These are phyloP conservation scores for Boletus reticuloceps DNA, from an alignment of 768 basidiomycete genomes.

Conservation along the genomic window DNA sequence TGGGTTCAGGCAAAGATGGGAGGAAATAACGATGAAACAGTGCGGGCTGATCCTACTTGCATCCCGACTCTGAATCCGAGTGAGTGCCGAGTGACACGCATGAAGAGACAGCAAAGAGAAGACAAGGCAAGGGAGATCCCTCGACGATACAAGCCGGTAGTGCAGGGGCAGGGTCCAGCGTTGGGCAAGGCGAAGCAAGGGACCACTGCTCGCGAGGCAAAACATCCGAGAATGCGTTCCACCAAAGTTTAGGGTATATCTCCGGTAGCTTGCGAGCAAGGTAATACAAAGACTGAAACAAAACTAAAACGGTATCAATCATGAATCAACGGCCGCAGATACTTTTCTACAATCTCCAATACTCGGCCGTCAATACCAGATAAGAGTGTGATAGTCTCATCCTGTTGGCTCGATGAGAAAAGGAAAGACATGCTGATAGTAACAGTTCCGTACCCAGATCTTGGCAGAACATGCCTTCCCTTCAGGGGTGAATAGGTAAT, in stretches of 20 bases:
- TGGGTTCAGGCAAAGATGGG: too few species aligned
- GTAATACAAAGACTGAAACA: background rate
- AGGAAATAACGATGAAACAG: too few species aligned
- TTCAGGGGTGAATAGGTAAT: conserved; percentile 27
- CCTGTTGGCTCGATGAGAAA: conserved; percentile 10
- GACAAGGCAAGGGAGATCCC: conserved; percentile 39
- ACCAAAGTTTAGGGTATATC: too few species aligned
- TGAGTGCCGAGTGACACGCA: background rate
- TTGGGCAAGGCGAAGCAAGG: too few species aligned
- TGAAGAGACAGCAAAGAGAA: conserved; percentile 16
- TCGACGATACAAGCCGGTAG: conserved; percentile 57
- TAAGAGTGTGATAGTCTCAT: conserved; percentile 22
- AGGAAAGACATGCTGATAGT: background rate
- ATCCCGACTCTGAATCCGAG: background rate
- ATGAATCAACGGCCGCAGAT: background rate
- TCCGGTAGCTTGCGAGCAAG: too few species aligned
- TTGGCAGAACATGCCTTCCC: conserved; percentile 27
- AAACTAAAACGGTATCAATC: background rate
- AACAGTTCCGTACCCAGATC: conserved; percentile 31
- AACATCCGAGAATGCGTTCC: too few species aligned
- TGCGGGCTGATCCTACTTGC: too few species aligned
- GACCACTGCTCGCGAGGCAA: too few species aligned
- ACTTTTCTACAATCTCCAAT: conserved; percentile 15
- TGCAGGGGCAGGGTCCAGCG: conserved; percentile 38
- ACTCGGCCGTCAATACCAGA: conserved; percentile 22